Conservation (phyloP, 371 early-diverging fungal genomes). For the Rhizopus arrhizus region DNA sequence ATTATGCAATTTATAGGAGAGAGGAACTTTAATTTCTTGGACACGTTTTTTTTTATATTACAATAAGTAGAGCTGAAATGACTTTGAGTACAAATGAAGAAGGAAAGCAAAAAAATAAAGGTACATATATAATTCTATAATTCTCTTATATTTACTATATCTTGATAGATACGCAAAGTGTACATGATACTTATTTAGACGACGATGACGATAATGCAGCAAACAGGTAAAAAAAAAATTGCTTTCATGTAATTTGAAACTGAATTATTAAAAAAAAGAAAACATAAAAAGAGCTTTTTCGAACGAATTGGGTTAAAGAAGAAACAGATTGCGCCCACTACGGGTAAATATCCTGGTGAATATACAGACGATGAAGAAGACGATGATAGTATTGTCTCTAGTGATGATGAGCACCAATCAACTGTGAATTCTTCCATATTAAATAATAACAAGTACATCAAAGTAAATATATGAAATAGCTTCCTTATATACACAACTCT, state of each 20-base stretch:
- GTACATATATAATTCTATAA: neutral
- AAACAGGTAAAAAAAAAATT: neutral
- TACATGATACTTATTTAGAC: neutral
- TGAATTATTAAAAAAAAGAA: neutral
- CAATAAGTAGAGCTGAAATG: neutral
- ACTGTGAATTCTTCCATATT: neutral
- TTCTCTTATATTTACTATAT: neutral
- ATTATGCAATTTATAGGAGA: too few species aligned
- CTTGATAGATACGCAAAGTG: neutral
- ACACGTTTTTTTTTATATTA: neutral
- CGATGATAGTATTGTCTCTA: constrained; percentile 5
- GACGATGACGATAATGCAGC: neutral
- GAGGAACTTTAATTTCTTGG: neutral
- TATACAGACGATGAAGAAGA: constrained; percentile 17
- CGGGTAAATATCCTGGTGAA: constrained; percentile 4
- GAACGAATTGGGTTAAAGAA: constrained; percentile 23
- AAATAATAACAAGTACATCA: constrained; percentile 6
- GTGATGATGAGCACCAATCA: neutral
- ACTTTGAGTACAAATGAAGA: neutral
- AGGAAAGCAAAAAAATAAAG: neutral
- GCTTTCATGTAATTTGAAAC: neutral
- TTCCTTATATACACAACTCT: neutral
- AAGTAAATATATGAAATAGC: neutral
- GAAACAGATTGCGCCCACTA: constrained; percentile 7
- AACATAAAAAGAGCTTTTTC: constrained; percentile 21